These are phyloP conservation scores for Sporothrix pseudoabietina DNA, from an alignment of 2,329 filamentous ascomycete species.

Conservation along the genomic window DNA sequence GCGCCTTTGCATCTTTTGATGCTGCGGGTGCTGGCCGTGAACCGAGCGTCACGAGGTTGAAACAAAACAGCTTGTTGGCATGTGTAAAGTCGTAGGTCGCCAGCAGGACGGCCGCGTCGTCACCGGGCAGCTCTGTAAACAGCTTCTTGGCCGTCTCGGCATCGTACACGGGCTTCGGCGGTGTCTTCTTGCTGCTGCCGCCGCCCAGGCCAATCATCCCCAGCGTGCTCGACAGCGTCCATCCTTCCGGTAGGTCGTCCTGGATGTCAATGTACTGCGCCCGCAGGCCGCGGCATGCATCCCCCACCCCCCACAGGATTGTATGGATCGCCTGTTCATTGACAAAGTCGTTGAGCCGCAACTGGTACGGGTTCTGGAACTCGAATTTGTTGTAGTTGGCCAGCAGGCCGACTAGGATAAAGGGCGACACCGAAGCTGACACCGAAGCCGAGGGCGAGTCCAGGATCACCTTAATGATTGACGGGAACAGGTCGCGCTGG, in stretches of 20 bases:
- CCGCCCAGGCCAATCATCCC: constrained; percentile 81
- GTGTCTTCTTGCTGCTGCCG: constrained; percentile 49
- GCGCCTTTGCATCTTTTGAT: neutral
- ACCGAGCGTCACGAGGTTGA: constrained; percentile 69
- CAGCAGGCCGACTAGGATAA: constrained; percentile 80
- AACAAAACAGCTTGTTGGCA: constrained; percentile 93
- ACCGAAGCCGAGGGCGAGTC: constrained; percentile 65
- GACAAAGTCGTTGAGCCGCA: constrained; percentile 91
- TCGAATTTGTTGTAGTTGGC: constrained; percentile 99
- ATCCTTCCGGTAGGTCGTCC: constrained; percentile 87
- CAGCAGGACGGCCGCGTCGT: constrained; percentile 77
- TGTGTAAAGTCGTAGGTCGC: constrained; percentile 91
- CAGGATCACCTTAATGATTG: constrained; percentile 83
- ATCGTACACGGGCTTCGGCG: constrained; percentile 64
- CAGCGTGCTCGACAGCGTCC: constrained; percentile 79
- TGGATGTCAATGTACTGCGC: constrained; percentile 81
- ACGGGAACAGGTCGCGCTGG: constrained; percentile 89
- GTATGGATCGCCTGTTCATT: constrained; percentile 85
- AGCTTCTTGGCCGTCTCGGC: constrained; percentile 79
- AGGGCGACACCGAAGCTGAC: constrained; percentile 50
- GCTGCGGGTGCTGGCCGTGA: constrained; percentile 36
- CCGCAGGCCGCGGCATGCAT: constrained; percentile 68
- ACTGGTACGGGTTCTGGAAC: constrained; percentile 92
- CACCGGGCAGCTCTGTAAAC: constrained; percentile 77
- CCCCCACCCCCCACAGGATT: constrained; percentile 75